Base-by-base conservation (phyloP, 305 asterid genomes). In the Fraxinus ornus region DNA sequence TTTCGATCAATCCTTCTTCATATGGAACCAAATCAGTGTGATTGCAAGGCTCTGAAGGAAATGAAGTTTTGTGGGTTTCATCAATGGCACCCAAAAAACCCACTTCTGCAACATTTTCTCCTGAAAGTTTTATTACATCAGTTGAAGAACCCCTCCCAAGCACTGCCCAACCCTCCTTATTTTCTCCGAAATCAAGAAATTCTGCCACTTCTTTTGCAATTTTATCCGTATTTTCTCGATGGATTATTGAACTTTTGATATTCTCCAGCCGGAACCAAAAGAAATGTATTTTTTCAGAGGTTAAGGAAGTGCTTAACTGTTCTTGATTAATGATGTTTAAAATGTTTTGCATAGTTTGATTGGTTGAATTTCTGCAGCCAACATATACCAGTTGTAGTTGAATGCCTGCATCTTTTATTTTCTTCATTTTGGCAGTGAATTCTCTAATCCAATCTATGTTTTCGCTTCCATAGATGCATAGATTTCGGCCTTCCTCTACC, bases 251-350 rank as follows among this genome's bases (percentile, higher is more conserved):
- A 62, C 82, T 88, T 80, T 83, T 86, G 72, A 93, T 86, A 68
- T 85, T 81, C 84, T 90, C 93, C 60, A 91, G 80, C 5, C 94
- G 91, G 60, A 86, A 81, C 97, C 98, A 94, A 47, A 94, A 91
- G 80, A 91, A 84, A 15, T 83, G 47, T 9, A 88, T 81, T 83
- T 89, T 87, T 41, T 83, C 52, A 79, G 79, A 82, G 55, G 80
- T 83, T 74, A 91, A 87, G 71, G 82, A 89, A 28, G 75, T 39
- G 87, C 91, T 82, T 21, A 75, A 55, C 7, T 88, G 86, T 82
- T 93, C 97, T 81, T 85, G 78, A 39, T 87, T 79, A 55, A 91
- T 88, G 84, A 85, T 81, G 78, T 84, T 86, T 73, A 88, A 78
- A 17, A 90, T 86, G 84, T 19, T 82, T 62, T 62, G 85, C 22